phyloP scores from a whole-genome alignment of 768 basidiomycete genomes.

The Daedaleopsis sinensis region DNA sequence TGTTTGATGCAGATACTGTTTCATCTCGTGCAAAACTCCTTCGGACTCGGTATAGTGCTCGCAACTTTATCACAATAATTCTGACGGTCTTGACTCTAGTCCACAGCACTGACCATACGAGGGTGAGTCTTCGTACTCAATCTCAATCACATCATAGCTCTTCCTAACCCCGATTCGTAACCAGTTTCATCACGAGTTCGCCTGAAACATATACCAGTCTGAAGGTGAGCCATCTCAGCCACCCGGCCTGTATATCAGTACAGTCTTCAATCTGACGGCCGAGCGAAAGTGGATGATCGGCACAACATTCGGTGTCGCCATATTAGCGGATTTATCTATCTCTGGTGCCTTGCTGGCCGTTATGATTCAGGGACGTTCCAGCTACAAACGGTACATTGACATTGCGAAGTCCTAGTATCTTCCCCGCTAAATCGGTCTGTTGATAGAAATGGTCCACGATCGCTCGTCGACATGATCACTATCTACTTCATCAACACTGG shows the following conservation, averaged over 20 bases:
- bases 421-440: neutral
- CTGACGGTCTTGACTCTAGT: neutral
- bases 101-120: neutral
- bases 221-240: neutral
- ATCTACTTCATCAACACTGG: neutral
- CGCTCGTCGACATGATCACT: neutral
- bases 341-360: neutral
- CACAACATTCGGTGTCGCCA: neutral
- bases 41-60: neutral
- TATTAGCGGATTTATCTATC: neutral
- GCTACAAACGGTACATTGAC: neutral
- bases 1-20: neutral
- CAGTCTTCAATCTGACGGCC: neutral
- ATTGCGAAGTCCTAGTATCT: neutral
- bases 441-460: neutral
- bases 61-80: neutral
- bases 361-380: neutral
- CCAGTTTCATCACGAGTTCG: neutral
- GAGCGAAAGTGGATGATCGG: neutral
- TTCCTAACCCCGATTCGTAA: neutral
- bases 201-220: neutral
- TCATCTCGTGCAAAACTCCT: neutral
- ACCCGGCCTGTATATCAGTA: neutral
- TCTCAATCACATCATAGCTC: neutral
- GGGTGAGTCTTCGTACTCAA: neutral